Conservation (phyloP, 1,284 basidiomycete species). For the Mrakiaceae sp. region DNA sequence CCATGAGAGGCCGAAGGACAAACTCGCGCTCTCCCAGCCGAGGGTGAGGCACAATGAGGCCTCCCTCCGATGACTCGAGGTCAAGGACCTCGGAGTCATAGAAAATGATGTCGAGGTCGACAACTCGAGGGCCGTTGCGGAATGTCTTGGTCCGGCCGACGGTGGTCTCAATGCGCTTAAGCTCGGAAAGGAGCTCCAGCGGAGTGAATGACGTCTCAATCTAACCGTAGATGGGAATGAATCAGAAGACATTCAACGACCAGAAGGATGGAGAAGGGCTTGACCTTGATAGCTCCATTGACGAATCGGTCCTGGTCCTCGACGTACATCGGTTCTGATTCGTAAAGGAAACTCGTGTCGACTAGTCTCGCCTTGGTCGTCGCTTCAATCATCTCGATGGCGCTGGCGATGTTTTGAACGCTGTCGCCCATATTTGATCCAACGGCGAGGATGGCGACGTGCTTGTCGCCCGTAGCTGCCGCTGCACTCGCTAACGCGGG, state of each 20-base stretch:
- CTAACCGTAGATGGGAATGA: slow-evolving; percentile 33
- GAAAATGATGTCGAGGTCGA: slow-evolving; percentile 83
- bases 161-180: slow-evolving; percentile 63
- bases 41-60: slow-evolving; percentile 75
- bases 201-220: slow-evolving; percentile 63
- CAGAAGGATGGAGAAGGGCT: not conserved
- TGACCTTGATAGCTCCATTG: slow-evolving; percentile 61
- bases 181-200: slow-evolving; percentile 46
- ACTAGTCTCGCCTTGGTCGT: slow-evolving; percentile 38
- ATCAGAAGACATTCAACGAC: not conserved
- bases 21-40: slow-evolving; percentile 77
- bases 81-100: slow-evolving; percentile 59
- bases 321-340: slow-evolving; percentile 92
- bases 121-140: slow-evolving; percentile 74
- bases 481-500: slow-evolving; percentile 5
- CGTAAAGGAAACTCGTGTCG: slow-evolving; percentile 84
- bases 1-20: slow-evolving; percentile 73
- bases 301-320: slow-evolving; percentile 78
- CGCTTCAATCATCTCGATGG: slow-evolving; percentile 41
- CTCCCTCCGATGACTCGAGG: slow-evolving; percentile 43
- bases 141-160: slow-evolving; percentile 75
- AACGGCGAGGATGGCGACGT: slow-evolving; percentile 55
- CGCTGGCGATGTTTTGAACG: slow-evolving; percentile 68
- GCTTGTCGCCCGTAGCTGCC: slow-evolving; percentile 20
- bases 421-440: slow-evolving; percentile 87